Conservation (phyloP, 1,139 yeast species). For the Saccharomyces hybrid region DNA sequence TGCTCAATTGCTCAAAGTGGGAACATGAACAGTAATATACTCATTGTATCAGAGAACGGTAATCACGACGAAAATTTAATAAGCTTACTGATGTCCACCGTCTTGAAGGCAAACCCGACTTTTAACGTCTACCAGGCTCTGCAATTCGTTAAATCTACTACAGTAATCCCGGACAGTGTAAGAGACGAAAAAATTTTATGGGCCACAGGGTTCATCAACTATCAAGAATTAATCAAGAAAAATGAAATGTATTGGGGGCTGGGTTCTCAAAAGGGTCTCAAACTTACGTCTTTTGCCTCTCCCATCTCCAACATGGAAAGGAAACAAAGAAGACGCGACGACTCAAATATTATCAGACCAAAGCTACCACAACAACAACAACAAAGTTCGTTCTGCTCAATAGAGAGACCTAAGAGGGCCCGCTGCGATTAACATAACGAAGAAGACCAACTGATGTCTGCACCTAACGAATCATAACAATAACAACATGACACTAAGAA, state of each 20-base stretch:
- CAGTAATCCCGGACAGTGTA: conserved; percentile 16
- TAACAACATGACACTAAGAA: neutral
- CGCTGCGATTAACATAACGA: neutral
- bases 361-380: neutral
- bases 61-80: conserved; percentile 23
- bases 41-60: conserved; percentile 25
- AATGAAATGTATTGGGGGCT: conserved; percentile 17
- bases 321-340: neutral
- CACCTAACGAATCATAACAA: neutral
- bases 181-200: conserved; percentile 22
- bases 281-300: neutral
- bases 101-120: conserved; percentile 22
- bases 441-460: neutral
- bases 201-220: conserved; percentile 23
- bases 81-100: conserved; percentile 22
- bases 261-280: conserved; percentile 7
- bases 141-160: conserved; percentile 23
- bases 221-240: conserved; percentile 23
- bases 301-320: neutral
- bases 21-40: conserved; percentile 16
- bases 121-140: conserved; percentile 23
- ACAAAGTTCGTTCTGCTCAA: neutral
- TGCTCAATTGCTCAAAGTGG: conserved; percentile 2
- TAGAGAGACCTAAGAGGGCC: neutral
- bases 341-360: neutral